Evolutionary conservation across 495 filamentous ascomycete species (phyloP), one percentile per base, ranked within the genome.

Genomic region (Lophium mytilinum): DNA sequence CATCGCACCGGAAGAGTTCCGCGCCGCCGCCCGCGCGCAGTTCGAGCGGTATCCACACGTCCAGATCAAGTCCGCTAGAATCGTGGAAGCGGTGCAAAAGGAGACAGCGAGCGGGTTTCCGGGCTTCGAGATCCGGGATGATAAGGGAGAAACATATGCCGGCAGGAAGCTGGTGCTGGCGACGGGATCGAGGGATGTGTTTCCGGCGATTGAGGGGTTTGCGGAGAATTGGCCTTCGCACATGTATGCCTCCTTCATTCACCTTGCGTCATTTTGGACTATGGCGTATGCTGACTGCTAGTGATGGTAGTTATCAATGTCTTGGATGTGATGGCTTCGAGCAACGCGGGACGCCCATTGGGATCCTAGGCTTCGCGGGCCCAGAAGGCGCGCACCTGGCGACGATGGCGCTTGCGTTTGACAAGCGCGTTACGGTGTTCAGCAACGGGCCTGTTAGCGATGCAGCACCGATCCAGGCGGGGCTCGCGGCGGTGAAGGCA

Each of bases 41-140:
- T 58, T 83, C 33, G 1, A 67, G 3, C 69, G 75, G 7, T 84
- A 84, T 58, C 36, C 64, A 9, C 74, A 68, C 0, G 63, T 78
- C 18, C 55, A 68, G 18, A 73, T 80, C 42, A 60, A 67, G 4
- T 65, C 70, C 36, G 55, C 71, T n/a, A 63, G 37, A 1, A 57
- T 72, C 37, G 55, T 69, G 11, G 51, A 34, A 7, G 55, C 42
- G 1, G 49, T 12, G 6, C 53, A 53, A 50, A 11, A 61, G 67
- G 21, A 33, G 1, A 37, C 8, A 50, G 53, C 14, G 54, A 50
- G 36, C 34, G 37, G 18, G 15, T 55, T 41, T 11, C 42, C 45
- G 1, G 60, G 55, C 2, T 63, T 63, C 45, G 55, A 63, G 42
- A 43, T 58, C 21, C 52, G 50, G 34, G 60, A 63, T 42, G 37